Base-by-base conservation (phyloP, 1,139 yeast species). In the Pichia sp. region DNA sequence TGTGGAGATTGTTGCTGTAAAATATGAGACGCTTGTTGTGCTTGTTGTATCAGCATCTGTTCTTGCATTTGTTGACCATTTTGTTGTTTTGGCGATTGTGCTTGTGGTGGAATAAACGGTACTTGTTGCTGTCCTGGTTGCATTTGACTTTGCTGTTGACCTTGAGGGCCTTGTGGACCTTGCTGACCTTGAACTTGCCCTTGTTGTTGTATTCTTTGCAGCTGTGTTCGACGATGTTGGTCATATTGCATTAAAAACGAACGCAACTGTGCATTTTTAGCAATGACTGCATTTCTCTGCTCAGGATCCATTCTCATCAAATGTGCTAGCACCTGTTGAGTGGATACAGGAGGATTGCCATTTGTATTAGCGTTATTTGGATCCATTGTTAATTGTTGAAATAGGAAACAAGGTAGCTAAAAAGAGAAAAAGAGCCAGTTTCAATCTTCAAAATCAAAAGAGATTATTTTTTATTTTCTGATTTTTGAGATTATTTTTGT, bases 221-320 rank as follows among this genome's bases (percentile, higher is more conserved):
- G 59, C 18, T 55, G 60, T 20, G 50, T 53, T 35, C 52, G 65
- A 38, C 64, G 62, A 49, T 65, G 72, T 43, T 59, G 69, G 49
- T 63, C 68, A 45, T 63, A 66, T 48, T 64, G 69, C 38, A 63
- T 61, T 25, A 63, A 43, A 40, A 62, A 56, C 30, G 55, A 50
- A 32, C 61, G 59, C 12, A 64, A 44, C 32, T 63, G 67, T 13
- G 68, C 67, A 46, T 63, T 63, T 39, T 58, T 59, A 41, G 57
- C 47, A n/a, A 65, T 52, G 3, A 62, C 52, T 3, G 57, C 56
- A 42, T 59, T 59, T 43, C 66, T 55, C 38, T 64, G 65, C 40
- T 62, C 64, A 1, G 67, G 64, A 26, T 60, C 60, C 62, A 65
- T 56, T 38, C 58, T 51, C 59, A 64, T 62, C 39, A 63, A 51